Evolutionary conservation across 805 yeast species (phyloP).

Genomic region (Lipomyces chichibuensis): DNA sequence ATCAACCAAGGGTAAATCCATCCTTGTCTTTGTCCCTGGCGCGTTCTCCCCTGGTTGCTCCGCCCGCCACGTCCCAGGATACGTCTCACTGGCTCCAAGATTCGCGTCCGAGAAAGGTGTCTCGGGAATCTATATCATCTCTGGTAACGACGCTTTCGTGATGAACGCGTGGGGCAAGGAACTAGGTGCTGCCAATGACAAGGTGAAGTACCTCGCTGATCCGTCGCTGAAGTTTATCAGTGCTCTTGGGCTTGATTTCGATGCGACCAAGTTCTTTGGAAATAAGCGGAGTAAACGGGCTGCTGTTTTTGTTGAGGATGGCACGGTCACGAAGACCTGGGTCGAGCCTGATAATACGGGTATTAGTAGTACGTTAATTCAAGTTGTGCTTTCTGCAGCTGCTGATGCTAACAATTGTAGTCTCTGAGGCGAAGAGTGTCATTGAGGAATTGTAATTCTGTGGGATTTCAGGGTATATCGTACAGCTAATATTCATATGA

Average conservation of each 20-base stretch:
- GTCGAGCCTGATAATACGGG: constrained; percentile 83
- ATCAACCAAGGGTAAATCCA: constrained; percentile 52
- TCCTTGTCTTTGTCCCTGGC: constrained; percentile 69
- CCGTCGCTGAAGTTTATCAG: constrained; percentile 73
- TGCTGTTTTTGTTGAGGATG: constrained; percentile 75
- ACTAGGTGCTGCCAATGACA: constrained; percentile 38
- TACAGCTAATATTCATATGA: not conserved
- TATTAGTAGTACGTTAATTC: constrained; percentile 52
- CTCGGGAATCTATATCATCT: constrained; percentile 61
- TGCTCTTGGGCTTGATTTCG: constrained; percentile 68
- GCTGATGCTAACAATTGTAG: not conserved
- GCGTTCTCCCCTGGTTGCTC: constrained; percentile 84
- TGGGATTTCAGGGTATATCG: not conserved
- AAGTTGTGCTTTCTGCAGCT: not conserved
- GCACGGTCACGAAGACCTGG: constrained; percentile 65
- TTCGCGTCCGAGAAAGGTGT: constrained; percentile 69
- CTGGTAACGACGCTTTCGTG: constrained; percentile 88
- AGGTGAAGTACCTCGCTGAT: constrained; percentile 71
- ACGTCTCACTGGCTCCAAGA: constrained; percentile 53
- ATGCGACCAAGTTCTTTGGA: constrained; percentile 77
- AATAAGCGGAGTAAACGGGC: constrained; percentile 73
- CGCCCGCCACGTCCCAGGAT: constrained; percentile 75
- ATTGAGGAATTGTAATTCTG: constrained; percentile 33
- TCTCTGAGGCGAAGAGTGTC: constrained; percentile 34
- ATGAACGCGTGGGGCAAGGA: constrained; percentile 74